phyloP scores from a whole-genome alignment of 768 basidiomycete species.

The Boletus rufocinnamomeus region DNA sequence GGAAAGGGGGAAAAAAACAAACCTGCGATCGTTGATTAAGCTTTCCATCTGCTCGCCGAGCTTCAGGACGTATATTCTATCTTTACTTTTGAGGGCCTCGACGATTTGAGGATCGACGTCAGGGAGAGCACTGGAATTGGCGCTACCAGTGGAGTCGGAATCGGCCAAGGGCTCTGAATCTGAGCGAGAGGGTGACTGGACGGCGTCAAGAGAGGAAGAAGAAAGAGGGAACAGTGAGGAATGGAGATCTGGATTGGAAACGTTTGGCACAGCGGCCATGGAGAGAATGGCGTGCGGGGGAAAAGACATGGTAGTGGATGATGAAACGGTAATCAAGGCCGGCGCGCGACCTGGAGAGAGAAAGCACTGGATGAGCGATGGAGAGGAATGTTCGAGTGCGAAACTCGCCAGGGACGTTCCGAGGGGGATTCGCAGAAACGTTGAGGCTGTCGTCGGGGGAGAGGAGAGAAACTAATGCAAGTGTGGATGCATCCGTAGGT shows the following conservation, averaged over 20 bases:
- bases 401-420: slow-evolving; percentile 1
- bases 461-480: slow-evolving; percentile 15
- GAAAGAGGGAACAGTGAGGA: slow-evolving; percentile 7
- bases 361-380: neutral
- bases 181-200: slow-evolving; percentile 23
- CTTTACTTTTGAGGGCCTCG: slow-evolving; percentile 86
- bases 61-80: slow-evolving; percentile 84
- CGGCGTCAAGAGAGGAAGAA: slow-evolving; percentile 20
- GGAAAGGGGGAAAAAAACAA: slow-evolving; percentile 29
- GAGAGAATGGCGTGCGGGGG: slow-evolving; percentile 14
- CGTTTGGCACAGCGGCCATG: slow-evolving; percentile 16
- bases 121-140: slow-evolving; percentile 24
- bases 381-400: neutral
- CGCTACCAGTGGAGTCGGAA: slow-evolving; percentile 29
- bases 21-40: slow-evolving; percentile 76
- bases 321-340: slow-evolving; percentile 5
- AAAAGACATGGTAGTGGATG: slow-evolving; percentile 14
- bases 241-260: slow-evolving; percentile 16
- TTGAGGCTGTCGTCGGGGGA: slow-evolving; percentile 13
- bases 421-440: slow-evolving; percentile 4
- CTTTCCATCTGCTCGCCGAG: slow-evolving; percentile 85
- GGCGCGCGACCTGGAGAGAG: slow-evolving; percentile 7
- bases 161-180: slow-evolving; percentile 34
- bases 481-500: slow-evolving; percentile 34
- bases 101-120: slow-evolving; percentile 80